Evolutionary conservation across 768 basidiomycete species (phyloP).

Genomic region (Podaxis carcinomalis): DNA sequence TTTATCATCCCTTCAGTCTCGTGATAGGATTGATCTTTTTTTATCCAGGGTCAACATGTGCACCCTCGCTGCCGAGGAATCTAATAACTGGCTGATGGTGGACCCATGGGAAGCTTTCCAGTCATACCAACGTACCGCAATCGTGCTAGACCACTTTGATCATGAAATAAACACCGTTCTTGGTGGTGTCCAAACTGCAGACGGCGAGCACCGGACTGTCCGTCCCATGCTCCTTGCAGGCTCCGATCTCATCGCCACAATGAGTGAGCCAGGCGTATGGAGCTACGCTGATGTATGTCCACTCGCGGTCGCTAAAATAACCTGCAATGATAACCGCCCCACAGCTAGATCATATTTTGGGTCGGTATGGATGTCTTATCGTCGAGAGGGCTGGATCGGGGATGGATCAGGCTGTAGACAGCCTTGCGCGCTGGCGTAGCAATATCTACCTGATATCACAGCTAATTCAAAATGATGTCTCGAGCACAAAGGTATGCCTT

Average conservation of each 20-base stretch:
- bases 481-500: conserved; percentile 76
- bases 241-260: conserved; percentile 96
- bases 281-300: conserved; percentile 82
- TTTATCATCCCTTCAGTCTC: conserved; percentile 15
- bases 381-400: conserved; percentile 94
- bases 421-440: conserved; percentile 67
- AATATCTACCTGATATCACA: conserved; percentile 92
- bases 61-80: conserved; percentile 84
- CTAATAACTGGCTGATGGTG: conserved; percentile 93
- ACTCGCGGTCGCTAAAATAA: conserved; percentile 8
- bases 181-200: conserved; percentile 72
- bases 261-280: conserved; percentile 99
- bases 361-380: conserved; percentile 91
- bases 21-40: conserved; percentile 19
- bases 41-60: conserved; percentile 77
- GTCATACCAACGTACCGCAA: conserved; percentile 91
- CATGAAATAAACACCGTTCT: conserved; percentile 85
- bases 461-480: conserved; percentile 95
- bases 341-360: conserved; percentile 94
- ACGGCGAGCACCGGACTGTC: conserved; percentile 71
- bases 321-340: background rate
- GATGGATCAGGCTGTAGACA: conserved; percentile 78
- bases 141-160: conserved; percentile 97
- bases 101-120: conserved; percentile 98
- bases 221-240: conserved; percentile 94